phyloP scores from a whole-genome alignment of 2,329 filamentous ascomycete genomes.

The Trichoderma sp. region DNA sequence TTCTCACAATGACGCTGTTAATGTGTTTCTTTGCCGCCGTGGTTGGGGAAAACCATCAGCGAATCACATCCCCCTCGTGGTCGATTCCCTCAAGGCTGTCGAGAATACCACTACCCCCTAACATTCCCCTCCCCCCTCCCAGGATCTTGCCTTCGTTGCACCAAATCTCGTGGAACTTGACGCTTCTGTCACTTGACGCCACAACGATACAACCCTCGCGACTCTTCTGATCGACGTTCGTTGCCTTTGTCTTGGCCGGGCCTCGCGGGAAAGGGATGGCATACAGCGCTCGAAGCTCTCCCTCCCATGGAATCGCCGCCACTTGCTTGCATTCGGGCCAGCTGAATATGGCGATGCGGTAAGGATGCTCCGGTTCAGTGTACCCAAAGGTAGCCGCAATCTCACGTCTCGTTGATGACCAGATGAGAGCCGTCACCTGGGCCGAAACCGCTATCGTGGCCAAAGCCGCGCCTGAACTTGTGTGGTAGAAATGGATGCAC shows the following conservation, averaged over 20 bases:
- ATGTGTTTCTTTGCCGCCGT: not conserved
- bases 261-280: constrained; percentile 78
- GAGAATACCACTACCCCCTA: constrained; percentile 83
- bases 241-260: constrained; percentile 38
- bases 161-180: constrained; percentile 98
- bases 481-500: constrained; percentile 95
- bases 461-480: constrained; percentile 76
- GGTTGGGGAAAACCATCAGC: constrained; percentile 49
- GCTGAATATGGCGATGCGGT: constrained; percentile 87
- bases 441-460: constrained; percentile 91
- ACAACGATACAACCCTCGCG: constrained; percentile 74
- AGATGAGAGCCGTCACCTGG: constrained; percentile 90
- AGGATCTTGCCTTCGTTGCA: constrained; percentile 57
- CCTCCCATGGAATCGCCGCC: constrained; percentile 80
- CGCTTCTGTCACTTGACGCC: constrained; percentile 85
- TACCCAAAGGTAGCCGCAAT: constrained; percentile 95
- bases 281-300: constrained; percentile 77
- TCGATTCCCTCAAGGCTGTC: constrained; percentile 81
- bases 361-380: constrained; percentile 84
- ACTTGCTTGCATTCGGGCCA: constrained; percentile 92
- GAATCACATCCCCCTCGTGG: constrained; percentile 71
- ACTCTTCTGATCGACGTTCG: constrained; percentile 33
- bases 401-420: constrained; percentile 82
- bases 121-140: constrained; percentile 57
- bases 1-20: not conserved